Conservation (phyloP, 2,329 filamentous ascomycete genomes). For the Penicillium crustosum region DNA sequence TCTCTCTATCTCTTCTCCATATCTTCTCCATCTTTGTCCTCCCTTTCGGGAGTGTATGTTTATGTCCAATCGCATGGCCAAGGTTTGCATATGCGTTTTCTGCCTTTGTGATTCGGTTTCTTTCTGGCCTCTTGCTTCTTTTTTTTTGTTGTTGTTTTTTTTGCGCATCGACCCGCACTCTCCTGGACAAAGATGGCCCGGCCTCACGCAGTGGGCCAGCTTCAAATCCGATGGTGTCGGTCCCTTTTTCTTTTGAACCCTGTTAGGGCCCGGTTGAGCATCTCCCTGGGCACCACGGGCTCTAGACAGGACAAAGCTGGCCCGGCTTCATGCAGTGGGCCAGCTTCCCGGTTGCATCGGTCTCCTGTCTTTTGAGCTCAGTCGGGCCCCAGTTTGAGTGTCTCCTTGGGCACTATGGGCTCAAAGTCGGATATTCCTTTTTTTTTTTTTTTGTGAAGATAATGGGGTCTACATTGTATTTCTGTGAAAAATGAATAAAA, state of each 20-base stretch:
- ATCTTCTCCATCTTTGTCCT: slow-evolving; percentile 1
- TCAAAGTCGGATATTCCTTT: neutral
- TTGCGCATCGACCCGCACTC: neutral
- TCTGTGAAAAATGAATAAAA: neutral
- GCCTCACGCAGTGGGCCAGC: neutral
- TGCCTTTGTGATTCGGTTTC: neutral
- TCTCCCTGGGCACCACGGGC: neutral
- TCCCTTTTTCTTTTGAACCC: neutral
- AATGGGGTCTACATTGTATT: slow-evolving; percentile 1
- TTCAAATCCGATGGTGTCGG: neutral
- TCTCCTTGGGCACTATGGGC: neutral
- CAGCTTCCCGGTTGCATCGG: too few species aligned
- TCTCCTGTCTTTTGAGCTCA: too few species aligned
- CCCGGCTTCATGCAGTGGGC: too few species aligned
- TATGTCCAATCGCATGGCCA: slow-evolving; percentile 10
- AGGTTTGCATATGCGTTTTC: slow-evolving; percentile 5
- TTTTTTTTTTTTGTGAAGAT: neutral
- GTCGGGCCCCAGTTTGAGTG: neutral
- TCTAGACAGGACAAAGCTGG: neutral
- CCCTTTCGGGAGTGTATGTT: slow-evolving; percentile 6
- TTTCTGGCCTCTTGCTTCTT: neutral
- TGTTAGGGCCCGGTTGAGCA: neutral
- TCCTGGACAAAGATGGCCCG: neutral
- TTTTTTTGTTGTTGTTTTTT: neutral
- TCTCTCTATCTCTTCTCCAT: neutral